Conservation (phyloP, 208 protist genomes). For the Blastocrithidia nonstop region DNA sequence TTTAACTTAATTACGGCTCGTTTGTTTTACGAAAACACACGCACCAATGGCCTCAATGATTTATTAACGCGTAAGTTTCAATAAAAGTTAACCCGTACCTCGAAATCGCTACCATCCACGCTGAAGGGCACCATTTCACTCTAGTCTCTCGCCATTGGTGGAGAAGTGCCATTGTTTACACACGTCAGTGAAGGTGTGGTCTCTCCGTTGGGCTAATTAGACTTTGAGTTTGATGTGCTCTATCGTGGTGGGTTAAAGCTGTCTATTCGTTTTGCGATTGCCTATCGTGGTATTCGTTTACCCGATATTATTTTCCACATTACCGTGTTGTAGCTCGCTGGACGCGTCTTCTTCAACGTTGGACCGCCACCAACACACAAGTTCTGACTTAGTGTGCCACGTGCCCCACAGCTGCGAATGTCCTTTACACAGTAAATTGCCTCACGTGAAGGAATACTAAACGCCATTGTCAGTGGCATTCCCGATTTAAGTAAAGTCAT, state of each 20-base stretch:
- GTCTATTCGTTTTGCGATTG: slow-evolving; percentile 45
- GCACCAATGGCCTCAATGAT: slow-evolving; percentile 37
- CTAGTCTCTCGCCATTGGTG: slow-evolving; percentile 42
- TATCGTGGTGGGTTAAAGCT: slow-evolving; percentile 67
- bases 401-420: slow-evolving; percentile 45
- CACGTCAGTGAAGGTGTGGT: slow-evolving; percentile 38
- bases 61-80: slow-evolving; percentile 39
- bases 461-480: slow-evolving; percentile 36
- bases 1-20: slow-evolving; percentile 66
- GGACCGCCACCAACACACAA: slow-evolving; percentile 59
- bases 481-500: slow-evolving; percentile 58
- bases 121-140: slow-evolving; percentile 55
- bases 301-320: slow-evolving; percentile 65
- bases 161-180: slow-evolving; percentile 60
- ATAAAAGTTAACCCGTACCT: slow-evolving; percentile 47
- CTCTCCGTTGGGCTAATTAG: slow-evolving; percentile 34
- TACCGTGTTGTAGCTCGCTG: slow-evolving; percentile 54
- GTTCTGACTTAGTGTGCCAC: slow-evolving; percentile 49
- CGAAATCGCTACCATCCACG: slow-evolving; percentile 32
- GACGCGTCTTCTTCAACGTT: slow-evolving; percentile 50
- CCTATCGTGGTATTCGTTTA: slow-evolving; percentile 40
- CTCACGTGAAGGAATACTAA: slow-evolving; percentile 52
- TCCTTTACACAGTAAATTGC: slow-evolving; percentile 66
- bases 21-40: slow-evolving; percentile 75
- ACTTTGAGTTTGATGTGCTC: slow-evolving; percentile 74